Conservation (phyloP, 129 eudicot species). For the Lonicera japonica region DNA sequence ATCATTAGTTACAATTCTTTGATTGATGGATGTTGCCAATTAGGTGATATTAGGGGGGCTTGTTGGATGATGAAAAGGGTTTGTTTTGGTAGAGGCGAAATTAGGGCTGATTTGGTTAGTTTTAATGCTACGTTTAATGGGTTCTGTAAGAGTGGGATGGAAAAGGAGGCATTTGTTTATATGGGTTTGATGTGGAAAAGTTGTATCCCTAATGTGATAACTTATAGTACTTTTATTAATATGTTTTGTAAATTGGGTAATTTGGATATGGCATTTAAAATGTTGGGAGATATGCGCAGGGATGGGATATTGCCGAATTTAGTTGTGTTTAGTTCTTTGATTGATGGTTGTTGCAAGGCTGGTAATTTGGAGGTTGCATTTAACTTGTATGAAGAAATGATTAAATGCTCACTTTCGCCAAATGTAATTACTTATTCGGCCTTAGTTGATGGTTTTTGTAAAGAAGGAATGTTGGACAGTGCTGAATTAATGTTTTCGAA, state of each 20-base stretch:
- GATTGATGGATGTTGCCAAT: slow-evolving; percentile 9
- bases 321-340: slow-evolving; percentile 13
- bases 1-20: slow-evolving; percentile 13
- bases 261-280: slow-evolving; percentile 7
- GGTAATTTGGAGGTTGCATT: slow-evolving; percentile 12
- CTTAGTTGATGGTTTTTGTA: slow-evolving; percentile 14
- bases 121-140: slow-evolving; percentile 10
- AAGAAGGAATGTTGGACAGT: slow-evolving; percentile 12
- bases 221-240: slow-evolving; percentile 10
- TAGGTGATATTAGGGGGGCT: background rate
- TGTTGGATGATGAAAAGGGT: slow-evolving; percentile 4
- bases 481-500: slow-evolving; percentile 7
- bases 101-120: slow-evolving; percentile 12
- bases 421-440: slow-evolving; percentile 18
- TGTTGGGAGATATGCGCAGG: slow-evolving; percentile 11
- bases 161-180: slow-evolving; percentile 5
- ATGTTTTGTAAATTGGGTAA: slow-evolving; percentile 13
- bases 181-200: slow-evolving; percentile 21
- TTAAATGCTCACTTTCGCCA: background rate
- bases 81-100: background rate
- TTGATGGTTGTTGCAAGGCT: slow-evolving; percentile 18
- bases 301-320: slow-evolving; percentile 9
- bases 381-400: slow-evolving; percentile 1
- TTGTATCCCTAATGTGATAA: slow-evolving; percentile 8
- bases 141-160: slow-evolving; percentile 6